These are phyloP conservation scores for Fremontodendron californicum DNA, from an alignment of 345 rosid genomes.

Conservation along the genomic window DNA sequence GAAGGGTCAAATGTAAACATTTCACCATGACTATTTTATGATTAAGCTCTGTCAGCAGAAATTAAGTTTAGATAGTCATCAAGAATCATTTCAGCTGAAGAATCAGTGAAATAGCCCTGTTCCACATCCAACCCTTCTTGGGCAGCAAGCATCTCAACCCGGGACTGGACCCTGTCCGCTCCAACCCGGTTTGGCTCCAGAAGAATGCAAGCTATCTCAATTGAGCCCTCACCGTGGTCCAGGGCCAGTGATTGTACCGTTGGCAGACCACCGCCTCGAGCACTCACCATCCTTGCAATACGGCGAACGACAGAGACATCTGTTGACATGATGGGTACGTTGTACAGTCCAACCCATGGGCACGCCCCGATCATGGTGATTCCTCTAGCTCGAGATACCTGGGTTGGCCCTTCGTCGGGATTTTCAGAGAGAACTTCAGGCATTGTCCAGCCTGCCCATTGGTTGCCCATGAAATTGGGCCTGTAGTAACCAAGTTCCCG, in stretches of 20 bases:
- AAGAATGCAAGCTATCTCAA: constrained; percentile 62
- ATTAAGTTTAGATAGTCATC: constrained; percentile 39
- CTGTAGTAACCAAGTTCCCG: constrained; percentile 57
- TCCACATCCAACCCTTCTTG: constrained; percentile 51
- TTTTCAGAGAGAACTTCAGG: constrained; percentile 29
- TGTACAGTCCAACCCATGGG: constrained; percentile 46
- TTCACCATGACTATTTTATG: not conserved
- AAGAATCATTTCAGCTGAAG: constrained; percentile 47
- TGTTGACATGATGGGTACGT: constrained; percentile 45
- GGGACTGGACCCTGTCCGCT: constrained; percentile 49
- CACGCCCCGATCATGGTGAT: constrained; percentile 53
- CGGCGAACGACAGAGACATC: constrained; percentile 37
- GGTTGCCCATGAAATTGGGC: constrained; percentile 54
- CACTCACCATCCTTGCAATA: constrained; percentile 57
- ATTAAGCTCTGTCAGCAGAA: constrained; percentile 17
- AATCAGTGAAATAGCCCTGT: constrained; percentile 61
- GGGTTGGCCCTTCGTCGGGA: constrained; percentile 48
- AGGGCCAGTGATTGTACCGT: constrained; percentile 53
- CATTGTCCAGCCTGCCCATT: constrained; percentile 53
- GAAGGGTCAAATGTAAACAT: not conserved
- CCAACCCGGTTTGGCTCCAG: constrained; percentile 57
- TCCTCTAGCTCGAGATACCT: constrained; percentile 39
- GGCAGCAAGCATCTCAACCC: constrained; percentile 50
- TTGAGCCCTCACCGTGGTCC: constrained; percentile 44
- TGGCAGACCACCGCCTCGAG: constrained; percentile 62